Evolutionary conservation across 2,329 filamentous ascomycete genomes (phyloP).

Genomic region (Fusarium sororula): DNA sequence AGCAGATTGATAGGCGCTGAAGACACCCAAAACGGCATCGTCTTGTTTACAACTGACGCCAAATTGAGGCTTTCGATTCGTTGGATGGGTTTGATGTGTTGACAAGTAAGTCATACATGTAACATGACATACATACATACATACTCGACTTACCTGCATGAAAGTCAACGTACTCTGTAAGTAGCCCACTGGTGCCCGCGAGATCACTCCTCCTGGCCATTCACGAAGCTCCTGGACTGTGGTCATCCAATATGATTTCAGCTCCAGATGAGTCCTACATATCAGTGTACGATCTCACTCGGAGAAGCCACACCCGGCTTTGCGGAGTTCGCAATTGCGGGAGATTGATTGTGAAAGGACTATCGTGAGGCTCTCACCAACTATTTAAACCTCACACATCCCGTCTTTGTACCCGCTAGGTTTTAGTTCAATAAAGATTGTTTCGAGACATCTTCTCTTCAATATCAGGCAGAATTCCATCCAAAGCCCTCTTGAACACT

Average conservation of each 20-base stretch:
- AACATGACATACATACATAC: slow-evolving; percentile 24
- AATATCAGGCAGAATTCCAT: not conserved
- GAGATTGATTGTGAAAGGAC: not conserved
- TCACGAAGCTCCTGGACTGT: not conserved
- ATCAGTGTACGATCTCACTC: not conserved
- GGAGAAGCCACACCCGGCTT: slow-evolving; percentile 11
- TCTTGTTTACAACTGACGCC: slow-evolving; percentile 23
- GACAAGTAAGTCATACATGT: slow-evolving; percentile 30
- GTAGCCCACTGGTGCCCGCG: not conserved
- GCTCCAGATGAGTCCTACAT: not conserved
- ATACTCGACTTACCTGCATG: slow-evolving; percentile 8
- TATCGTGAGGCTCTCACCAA: not conserved
- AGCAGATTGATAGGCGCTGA: slow-evolving; percentile 14
- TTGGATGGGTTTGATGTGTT: not conserved
- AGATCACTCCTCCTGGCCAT: slow-evolving; percentile 1
- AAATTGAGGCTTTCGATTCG: slow-evolving; percentile 16
- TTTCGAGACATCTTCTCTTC: not conserved
- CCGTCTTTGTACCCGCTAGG: not conserved
- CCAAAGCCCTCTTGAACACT: not conserved
- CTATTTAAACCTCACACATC: slow-evolving; percentile 14
- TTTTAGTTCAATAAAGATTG: no score
- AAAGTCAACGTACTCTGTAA: not conserved
- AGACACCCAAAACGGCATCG: slow-evolving; percentile 17
- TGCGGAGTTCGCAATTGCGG: slow-evolving; percentile 33
- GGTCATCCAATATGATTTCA: not conserved